Percentiles rank a stretch among this genome's conserved stretches.
These are phyloP conservation scores for Roridomyces roridus DNA, from an alignment of 768 basidiomycete species.

Conservation along the genomic window DNA sequence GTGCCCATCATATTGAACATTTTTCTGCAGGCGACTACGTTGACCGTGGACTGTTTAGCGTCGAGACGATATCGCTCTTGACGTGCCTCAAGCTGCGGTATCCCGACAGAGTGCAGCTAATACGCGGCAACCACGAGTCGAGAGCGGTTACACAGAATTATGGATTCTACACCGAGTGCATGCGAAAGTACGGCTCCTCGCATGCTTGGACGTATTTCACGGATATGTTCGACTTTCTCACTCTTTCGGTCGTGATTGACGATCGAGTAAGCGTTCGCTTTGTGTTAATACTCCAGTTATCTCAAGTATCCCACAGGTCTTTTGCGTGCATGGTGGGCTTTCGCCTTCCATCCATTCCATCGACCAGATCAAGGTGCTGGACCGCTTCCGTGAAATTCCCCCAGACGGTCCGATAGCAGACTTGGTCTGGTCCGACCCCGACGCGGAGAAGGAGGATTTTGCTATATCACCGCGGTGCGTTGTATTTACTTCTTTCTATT, in stretches of 20 bases:
- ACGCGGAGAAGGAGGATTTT: constrained; percentile 99
- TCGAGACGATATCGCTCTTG: constrained; percentile 96
- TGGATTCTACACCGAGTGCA: constrained; percentile 98
- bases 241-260: constrained; percentile 96
- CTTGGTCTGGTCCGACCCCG: constrained; percentile 99
- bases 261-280: constrained; percentile 69
- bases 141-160: constrained; percentile 90
- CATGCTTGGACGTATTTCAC: constrained; percentile 99
- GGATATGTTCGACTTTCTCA: constrained; percentile 99
- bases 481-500: constrained; percentile 31
- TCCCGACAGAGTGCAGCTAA: constrained; percentile 95
- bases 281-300: too few relatives aligned
- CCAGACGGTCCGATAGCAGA: constrained; percentile 99
- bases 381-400: constrained; percentile 98
- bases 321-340: constrained; percentile 97
- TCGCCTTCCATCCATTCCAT: constrained; percentile 99
- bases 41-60: constrained; percentile 95
- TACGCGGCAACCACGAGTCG: constrained; percentile 97
- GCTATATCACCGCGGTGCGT: constrained; percentile 98
- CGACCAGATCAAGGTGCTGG: constrained; percentile 99
- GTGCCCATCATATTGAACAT: constrained; percentile 17
- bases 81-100: constrained; percentile 97
- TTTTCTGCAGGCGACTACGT: constrained; percentile 92
- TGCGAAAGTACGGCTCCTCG: constrained; percentile 94
- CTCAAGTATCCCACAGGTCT: constrained; percentile 32